Percentiles rank a stretch among this genome's conserved stretches.
phyloP scores from a whole-genome alignment of 176 grass and related monocot species.

The Ampelocalamus luodianensis region DNA sequence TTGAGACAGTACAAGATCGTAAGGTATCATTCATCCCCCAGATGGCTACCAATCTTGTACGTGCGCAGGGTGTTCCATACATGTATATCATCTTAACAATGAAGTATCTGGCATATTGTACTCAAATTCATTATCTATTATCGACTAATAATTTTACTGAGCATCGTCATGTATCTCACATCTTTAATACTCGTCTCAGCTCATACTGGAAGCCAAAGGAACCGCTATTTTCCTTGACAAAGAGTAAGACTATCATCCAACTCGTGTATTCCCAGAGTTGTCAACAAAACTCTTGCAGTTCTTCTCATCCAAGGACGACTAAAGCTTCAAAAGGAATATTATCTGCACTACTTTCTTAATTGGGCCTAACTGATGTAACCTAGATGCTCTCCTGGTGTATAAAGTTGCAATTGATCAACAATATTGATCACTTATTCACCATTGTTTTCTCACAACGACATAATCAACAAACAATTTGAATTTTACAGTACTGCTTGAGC shows the following conservation, averaged over 20 bases:
- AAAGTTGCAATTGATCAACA: conserved; percentile 3
- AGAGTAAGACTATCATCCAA: conserved; percentile 24
- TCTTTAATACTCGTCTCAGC: conserved; percentile 10
- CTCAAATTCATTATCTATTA: neutral
- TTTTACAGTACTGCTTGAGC: conserved; percentile 1
- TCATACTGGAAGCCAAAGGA: neutral
- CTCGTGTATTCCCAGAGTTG: conserved; percentile 28
- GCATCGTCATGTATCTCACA: neutral
- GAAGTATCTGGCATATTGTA: neutral
- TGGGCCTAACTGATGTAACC: neutral
- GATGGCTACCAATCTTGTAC: neutral
- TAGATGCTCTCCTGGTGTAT: conserved; percentile 18
- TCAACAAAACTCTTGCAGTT: conserved; percentile 36
- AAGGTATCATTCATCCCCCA: conserved; percentile 35
- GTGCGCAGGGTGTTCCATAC: neutral
- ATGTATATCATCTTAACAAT: neutral
- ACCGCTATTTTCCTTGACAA: conserved; percentile 38
- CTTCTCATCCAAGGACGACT: conserved; percentile 38
- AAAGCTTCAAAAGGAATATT: conserved; percentile 19
- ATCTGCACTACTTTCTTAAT: neutral
- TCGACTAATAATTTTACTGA: neutral
- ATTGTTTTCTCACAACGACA: conserved; percentile 9
- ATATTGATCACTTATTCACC: neutral
- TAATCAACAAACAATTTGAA: conserved; percentile 7
- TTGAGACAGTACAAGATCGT: conserved; percentile 56